Percentiles rank a stretch among this genome's conserved stretches.
Conservation (phyloP, 2,329 filamentous ascomycete species). For the Penicillium sp. region DNA sequence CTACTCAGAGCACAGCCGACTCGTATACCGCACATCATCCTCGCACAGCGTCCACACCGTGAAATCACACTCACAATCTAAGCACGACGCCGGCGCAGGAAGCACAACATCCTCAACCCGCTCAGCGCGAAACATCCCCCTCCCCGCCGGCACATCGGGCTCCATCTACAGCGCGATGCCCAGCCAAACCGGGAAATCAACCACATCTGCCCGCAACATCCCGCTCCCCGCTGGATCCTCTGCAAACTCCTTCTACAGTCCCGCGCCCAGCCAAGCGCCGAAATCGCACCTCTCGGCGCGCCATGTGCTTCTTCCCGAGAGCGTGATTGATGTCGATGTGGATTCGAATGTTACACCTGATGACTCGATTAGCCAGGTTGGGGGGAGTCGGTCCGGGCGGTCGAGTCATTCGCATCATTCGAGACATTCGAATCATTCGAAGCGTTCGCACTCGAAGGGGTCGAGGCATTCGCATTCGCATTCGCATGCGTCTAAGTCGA, state of each 20-base stretch:
- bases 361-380: conserved; percentile 78
- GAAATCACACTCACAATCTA: conserved; percentile 22
- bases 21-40: conserved; percentile 27
- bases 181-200: conserved; percentile 25
- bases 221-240: conserved; percentile 39
- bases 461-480: conserved; percentile 39
- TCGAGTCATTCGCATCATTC: conserved; percentile 38
- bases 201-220: conserved; percentile 30
- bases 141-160: conserved; percentile 40
- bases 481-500: conserved; percentile 40
- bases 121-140: conserved; percentile 45
- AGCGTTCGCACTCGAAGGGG: conserved; percentile 29
- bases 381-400: conserved; percentile 29
- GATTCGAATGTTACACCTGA: conserved; percentile 72
- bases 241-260: conserved; percentile 35
- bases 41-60: conserved; percentile 34
- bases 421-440: conserved; percentile 37
- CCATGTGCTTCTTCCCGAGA: conserved; percentile 42
- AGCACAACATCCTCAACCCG: conserved; percentile 40
- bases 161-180: conserved; percentile 34
- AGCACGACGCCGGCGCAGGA: conserved; percentile 24
- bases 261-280: conserved; percentile 27
- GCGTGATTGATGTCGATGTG: conserved; percentile 41
- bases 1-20: conserved; percentile 29
- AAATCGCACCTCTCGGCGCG: conserved; percentile 32